Percentiles rank a stretch among this genome's conserved stretches.
Evolutionary conservation across 2,329 filamentous ascomycete species (phyloP).

Genomic region (Colletotrichum spaethianum): DNA sequence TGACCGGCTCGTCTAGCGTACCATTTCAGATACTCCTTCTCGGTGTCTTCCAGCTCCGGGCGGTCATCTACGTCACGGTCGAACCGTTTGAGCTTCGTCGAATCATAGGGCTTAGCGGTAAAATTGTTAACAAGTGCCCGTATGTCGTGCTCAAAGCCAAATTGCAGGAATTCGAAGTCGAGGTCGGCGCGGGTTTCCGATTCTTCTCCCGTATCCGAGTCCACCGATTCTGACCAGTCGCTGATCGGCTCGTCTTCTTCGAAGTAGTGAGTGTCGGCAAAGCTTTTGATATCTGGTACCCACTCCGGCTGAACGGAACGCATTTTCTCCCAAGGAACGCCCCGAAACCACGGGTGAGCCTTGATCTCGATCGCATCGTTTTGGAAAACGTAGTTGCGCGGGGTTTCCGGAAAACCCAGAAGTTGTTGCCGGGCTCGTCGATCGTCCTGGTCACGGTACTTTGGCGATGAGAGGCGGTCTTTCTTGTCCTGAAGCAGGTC

Average conservation of each 20-base stretch:
- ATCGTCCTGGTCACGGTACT: conserved; percentile 36
- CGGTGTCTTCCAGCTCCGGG: conserved; percentile 50
- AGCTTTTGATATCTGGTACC: conserved; percentile 77
- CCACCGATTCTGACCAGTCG: conserved; percentile 68
- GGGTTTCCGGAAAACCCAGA: conserved; percentile 16
- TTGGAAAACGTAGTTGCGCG: conserved; percentile 78
- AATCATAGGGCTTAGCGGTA: conserved; percentile 64
- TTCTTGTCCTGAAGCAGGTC: conserved; percentile 82
- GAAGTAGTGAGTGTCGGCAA: conserved; percentile 90
- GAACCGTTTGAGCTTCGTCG: conserved; percentile 62
- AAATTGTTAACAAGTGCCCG: conserved; percentile 51
- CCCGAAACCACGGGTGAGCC: conserved; percentile 86
- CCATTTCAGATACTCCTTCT: conserved; percentile 62
- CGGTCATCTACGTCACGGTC: conserved; percentile 63
- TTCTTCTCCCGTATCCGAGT: neutral
- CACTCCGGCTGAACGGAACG: conserved; percentile 83
- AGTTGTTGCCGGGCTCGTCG: conserved; percentile 35
- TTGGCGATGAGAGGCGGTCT: conserved; percentile 77
- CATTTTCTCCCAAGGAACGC: conserved; percentile 82
- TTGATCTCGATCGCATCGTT: conserved; percentile 94
- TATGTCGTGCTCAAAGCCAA: conserved; percentile 1
- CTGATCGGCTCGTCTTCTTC: conserved; percentile 84
- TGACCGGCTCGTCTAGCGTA: conserved; percentile 67
- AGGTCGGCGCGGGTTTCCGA: conserved; percentile 1
- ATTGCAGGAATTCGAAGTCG: neutral